These are phyloP conservation scores for Leucoagaricus sp. DNA, from an alignment of 1,284 basidiomycete species.

Conservation along the genomic window DNA sequence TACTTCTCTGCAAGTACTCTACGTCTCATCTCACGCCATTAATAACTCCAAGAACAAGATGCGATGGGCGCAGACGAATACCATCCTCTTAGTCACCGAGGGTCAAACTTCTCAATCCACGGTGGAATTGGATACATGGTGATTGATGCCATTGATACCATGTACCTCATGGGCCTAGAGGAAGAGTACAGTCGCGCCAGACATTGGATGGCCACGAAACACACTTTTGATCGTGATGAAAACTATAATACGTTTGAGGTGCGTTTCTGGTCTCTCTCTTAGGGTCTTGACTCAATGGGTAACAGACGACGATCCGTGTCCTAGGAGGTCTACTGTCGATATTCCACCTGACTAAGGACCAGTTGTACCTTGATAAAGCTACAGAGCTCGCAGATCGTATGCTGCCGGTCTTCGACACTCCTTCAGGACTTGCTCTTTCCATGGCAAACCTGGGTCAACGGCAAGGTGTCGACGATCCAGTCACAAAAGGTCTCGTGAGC, in stretches of 20 bases:
- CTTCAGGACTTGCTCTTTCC: conserved; percentile 78
- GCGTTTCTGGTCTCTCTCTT: conserved; percentile 23
- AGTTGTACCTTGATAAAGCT: conserved; percentile 74
- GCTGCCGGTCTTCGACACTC: conserved; percentile 79
- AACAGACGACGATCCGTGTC: conserved; percentile 44
- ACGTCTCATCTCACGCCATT: neutral
- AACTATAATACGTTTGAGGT: conserved; percentile 92
- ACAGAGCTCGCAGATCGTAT: conserved; percentile 82
- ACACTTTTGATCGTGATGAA: conserved; percentile 79
- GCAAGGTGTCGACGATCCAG: conserved; percentile 64
- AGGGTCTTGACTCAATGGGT: neutral
- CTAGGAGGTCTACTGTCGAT: conserved; percentile 72
- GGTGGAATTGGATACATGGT: conserved; percentile 86
- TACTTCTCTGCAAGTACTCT: neutral
- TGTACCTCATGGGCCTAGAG: conserved; percentile 81
- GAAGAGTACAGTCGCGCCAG: conserved; percentile 80
- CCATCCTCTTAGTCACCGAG: conserved; percentile 72
- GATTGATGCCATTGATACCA: conserved; percentile 81
- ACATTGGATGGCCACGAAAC: conserved; percentile 70
- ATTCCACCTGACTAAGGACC: conserved; percentile 72
- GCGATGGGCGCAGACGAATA: conserved; percentile 89
- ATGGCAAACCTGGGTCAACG: conserved; percentile 73
- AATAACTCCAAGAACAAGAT: conserved; percentile 64
- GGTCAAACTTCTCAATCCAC: conserved; percentile 70
- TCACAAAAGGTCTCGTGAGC: conserved; percentile 71